Conservation (phyloP, 2,329 filamentous ascomycete genomes). For the Pseudogymnoascus sp. region DNA sequence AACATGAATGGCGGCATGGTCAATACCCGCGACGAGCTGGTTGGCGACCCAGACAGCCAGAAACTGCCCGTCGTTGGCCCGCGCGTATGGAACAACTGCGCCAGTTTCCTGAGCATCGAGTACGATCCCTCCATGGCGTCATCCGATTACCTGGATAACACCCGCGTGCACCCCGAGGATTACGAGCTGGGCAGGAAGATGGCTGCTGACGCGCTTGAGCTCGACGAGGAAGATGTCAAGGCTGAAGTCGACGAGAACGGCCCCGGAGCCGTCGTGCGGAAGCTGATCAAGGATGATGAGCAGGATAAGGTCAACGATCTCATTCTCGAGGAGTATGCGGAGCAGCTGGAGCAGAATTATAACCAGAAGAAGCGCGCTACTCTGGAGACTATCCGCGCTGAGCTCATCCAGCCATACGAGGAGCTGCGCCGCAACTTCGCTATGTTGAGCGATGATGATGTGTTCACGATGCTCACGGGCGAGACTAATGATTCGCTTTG, state of each 20-base stretch:
- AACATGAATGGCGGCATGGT: constrained; percentile 85
- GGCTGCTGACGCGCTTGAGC: constrained; percentile 90
- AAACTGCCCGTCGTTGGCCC: constrained; percentile 76
- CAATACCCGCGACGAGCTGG: constrained; percentile 75
- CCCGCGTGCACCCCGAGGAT: constrained; percentile 94
- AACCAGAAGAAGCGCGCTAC: constrained; percentile 93
- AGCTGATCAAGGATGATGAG: constrained; percentile 88
- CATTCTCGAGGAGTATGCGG: constrained; percentile 92
- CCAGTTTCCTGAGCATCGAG: constrained; percentile 86
- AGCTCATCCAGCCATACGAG: constrained; percentile 88
- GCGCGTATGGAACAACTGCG: constrained; percentile 92
- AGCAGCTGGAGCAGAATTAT: constrained; percentile 88
- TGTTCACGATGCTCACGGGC: constrained; percentile 95
- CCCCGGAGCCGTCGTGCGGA: constrained; percentile 81
- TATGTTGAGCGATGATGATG: constrained; percentile 62
- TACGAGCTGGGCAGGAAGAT: constrained; percentile 98
- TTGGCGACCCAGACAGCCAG: constrained; percentile 77
- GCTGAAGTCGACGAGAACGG: constrained; percentile 88
- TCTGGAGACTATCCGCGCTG: constrained; percentile 89
- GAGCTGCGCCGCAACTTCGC: constrained; percentile 80
- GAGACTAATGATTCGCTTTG: constrained; percentile 78
- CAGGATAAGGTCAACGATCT: constrained; percentile 95
- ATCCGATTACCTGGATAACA: constrained; percentile 92
- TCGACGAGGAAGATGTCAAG: constrained; percentile 97
- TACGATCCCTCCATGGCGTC: constrained; percentile 76